Evolutionary conservation across 139 green algal species (phyloP), one percentile per base, ranked within the genome.

Genomic region (Prasinococcaceae sp.): DNA sequence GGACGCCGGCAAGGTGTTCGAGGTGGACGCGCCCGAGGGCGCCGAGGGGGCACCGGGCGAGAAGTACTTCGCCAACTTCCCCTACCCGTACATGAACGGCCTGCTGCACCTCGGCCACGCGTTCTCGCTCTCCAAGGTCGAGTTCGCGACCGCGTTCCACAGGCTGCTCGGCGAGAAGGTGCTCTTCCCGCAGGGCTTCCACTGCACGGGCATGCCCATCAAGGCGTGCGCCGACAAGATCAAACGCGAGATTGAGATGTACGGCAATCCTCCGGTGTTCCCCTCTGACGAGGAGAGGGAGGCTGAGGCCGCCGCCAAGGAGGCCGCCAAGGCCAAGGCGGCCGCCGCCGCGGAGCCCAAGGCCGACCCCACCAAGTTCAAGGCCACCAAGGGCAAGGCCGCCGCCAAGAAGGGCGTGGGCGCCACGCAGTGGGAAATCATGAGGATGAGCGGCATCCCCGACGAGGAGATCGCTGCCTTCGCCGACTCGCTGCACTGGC

Each of bases 141-240:
- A 96, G 73, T 99, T 99, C 78, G 86, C 86, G n/a, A 50, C 71
- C 0, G 88, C 90, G 1, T 99, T 88, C 65, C 77, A 96, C 50
- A 70, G 90, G 6, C 70, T 99, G 35, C 77, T 72, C 26, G 90
- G 90, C 30, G 79, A 88, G 48, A 62, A 78, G 3, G 82, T 93
- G 28, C 80, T 99, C 3, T 97, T 97, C 52, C 81, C 86, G 14
- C 90, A 96, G 63, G 92, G 68, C 3, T 98, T 97, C 63, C 92
- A 99, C 70, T 95, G 85, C 77, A 99, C 92, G 2, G 92, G 92
- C 66, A 99, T 99, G 92, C 92, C 92, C 37, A 99, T 99, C 79
- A 98, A 99, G 83, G 65, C 65, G 3, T 73, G 65, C 46, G 70
- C 70, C 29, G 70, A 79, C 53, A 78, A 93, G 71, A 77, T 98